Conservation (phyloP, 768 basidiomycete genomes). For the Cyathus striatus region DNA sequence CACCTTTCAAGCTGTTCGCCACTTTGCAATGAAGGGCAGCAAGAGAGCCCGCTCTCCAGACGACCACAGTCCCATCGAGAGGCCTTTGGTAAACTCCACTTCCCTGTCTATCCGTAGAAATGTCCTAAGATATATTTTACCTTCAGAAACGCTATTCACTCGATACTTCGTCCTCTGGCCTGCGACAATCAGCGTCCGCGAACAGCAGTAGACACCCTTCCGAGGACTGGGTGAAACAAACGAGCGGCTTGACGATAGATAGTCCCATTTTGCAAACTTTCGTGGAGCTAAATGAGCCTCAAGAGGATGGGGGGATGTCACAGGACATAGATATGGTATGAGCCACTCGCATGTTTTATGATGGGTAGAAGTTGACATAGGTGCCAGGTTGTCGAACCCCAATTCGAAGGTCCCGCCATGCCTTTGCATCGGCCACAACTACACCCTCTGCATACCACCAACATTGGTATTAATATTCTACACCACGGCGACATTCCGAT, state of each 20-base stretch:
- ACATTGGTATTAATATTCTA: neutral
- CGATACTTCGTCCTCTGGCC: neutral
- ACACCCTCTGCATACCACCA: neutral
- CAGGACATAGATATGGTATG: conserved; percentile 60
- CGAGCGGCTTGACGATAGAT: conserved; percentile 61
- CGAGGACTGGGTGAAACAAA: conserved; percentile 76
- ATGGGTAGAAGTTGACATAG: too few species aligned
- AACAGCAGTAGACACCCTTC: conserved; percentile 37
- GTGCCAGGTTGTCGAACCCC: too few species aligned
- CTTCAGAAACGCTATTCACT: neutral
- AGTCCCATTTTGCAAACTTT: conserved; percentile 34
- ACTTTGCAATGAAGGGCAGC: conserved; percentile 13
- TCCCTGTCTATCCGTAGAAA: too few species aligned
- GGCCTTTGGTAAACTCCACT: conserved; percentile 61
- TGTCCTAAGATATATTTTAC: too few species aligned
- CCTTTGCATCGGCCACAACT: conserved; percentile 4
- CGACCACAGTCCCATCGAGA: conserved; percentile 31
- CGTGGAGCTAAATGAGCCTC: too few species aligned
- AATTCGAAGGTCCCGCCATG: conserved; percentile 7
- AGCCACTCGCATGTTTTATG: conserved; percentile 6
- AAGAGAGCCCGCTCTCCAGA: conserved; percentile 66
- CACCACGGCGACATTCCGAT: neutral
- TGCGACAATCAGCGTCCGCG: conserved; percentile 1
- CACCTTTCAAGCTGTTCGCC: conserved; percentile 30
- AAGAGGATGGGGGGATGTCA: too few species aligned